A percentile compares a stretch with the other conserved stretches of the same genome.
These are phyloP conservation scores for Beauveria sp. DNA, from an alignment of 2,329 filamentous ascomycete species.

Conservation along the genomic window DNA sequence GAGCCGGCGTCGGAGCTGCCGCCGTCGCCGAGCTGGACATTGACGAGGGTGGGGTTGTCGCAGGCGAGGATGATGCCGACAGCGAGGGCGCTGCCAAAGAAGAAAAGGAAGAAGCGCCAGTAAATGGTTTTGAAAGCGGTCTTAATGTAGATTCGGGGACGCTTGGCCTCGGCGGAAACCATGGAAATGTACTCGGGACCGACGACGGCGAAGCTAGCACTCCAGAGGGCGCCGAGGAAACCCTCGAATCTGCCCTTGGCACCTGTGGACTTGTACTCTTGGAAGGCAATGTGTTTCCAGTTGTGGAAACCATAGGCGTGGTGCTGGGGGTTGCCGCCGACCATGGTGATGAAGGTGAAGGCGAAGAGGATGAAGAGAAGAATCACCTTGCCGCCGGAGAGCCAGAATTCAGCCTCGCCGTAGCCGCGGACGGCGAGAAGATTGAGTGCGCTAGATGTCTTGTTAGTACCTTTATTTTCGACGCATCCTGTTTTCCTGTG, in stretches of 20 bases:
- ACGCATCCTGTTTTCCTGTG: neutral
- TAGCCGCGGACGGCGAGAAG: slow-evolving; percentile 58
- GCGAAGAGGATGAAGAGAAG: slow-evolving; percentile 60
- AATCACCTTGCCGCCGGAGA: slow-evolving; percentile 55
- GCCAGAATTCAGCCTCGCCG: slow-evolving; percentile 67
- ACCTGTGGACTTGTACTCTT: slow-evolving; percentile 51
- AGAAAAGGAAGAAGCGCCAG: slow-evolving; percentile 64
- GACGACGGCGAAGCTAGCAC: slow-evolving; percentile 55
- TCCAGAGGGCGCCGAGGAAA: slow-evolving; percentile 60
- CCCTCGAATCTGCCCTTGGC: slow-evolving; percentile 61
- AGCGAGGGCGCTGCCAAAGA: slow-evolving; percentile 59
- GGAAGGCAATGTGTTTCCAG: slow-evolving; percentile 43
- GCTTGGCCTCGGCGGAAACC: slow-evolving; percentile 62
- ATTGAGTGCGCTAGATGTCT: slow-evolving; percentile 43
- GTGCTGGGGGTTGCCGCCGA: slow-evolving; percentile 65
- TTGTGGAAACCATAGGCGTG: slow-evolving; percentile 65
- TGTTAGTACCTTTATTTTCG: slow-evolving; percentile 14
- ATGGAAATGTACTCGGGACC: slow-evolving; percentile 62
- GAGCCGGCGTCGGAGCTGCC: slow-evolving; percentile 40
- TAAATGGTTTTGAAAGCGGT: slow-evolving; percentile 67
- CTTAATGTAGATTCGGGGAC: slow-evolving; percentile 56
- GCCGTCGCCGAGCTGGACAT: slow-evolving; percentile 35
- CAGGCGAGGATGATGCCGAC: slow-evolving; percentile 61
- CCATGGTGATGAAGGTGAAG: slow-evolving; percentile 75
- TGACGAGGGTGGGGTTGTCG: slow-evolving; percentile 49